Evolutionary conservation across 768 basidiomycete genomes (phyloP), one percentile per base, ranked within the genome.

Genomic region (Suillus variegatus): DNA sequence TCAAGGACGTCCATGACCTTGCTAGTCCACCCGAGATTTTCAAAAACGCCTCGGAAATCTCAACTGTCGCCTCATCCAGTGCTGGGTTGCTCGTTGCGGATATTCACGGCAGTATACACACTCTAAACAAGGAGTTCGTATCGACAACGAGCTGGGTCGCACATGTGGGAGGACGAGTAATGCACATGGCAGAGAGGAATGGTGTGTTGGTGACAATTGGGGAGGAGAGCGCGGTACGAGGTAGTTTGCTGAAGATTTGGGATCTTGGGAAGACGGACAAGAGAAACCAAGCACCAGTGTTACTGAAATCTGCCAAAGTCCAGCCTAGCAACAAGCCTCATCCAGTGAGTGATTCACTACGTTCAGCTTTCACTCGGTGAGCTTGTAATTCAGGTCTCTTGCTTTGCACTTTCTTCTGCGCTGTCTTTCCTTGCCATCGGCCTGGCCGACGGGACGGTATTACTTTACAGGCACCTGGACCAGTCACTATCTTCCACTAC

Each of bases 401-500:
- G 90, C 2, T 80, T 97, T 49, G 93, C 95, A 0, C 80, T 95
- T 25, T 92, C 96, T 0, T 79, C 86, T 7, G 84, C 85, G 20
- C 82, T 97, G 4, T 86, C 92, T 0, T 93, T 95, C 75, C 86
- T 99, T 32, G 91, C 96, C 7, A 86, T 99, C 47, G 97, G 96
- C 16, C 85, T 99, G n/a, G 95, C 89, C 7, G 96, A 98, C 72
- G 97, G 97, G 32, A 93, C 93, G 0, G 96, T 97, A 18, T 83
- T 99, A 10, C 82, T 97, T 18, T 97, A 94, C 74, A 88, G 94
- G 8, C 94, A 98, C 72, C 82, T 98, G 22, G 91, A 96, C 74
- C 95, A 98, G 74, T 95, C 95, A 1, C 82, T 97, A 41, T 84
- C 89, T 3, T 86, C 92, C 55, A 69, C 75, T 20, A 87, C 89